phyloP scores from a whole-genome alignment of 257 asterid genomes.

The Hygrophila difformis region DNA sequence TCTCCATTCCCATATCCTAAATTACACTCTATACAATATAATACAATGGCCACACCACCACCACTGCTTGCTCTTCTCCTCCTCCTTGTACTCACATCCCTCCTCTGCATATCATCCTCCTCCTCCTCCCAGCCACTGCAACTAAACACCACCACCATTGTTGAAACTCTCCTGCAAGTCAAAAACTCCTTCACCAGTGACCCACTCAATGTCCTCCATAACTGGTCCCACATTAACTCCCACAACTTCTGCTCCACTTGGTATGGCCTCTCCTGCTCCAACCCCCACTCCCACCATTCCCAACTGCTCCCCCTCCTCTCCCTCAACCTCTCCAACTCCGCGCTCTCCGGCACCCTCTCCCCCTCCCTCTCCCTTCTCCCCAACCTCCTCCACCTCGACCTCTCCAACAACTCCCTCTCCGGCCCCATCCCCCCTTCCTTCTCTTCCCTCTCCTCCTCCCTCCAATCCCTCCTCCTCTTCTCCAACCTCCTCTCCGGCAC shows the following conservation, averaged over 20 bases:
- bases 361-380: constrained; percentile 49
- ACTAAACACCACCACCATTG: not conserved
- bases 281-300: constrained; percentile 18
- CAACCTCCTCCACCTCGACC: constrained; percentile 79
- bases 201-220: constrained; percentile 38
- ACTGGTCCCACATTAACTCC: constrained; percentile 44
- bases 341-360: constrained; percentile 56
- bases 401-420: constrained; percentile 51
- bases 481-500: constrained; percentile 77
- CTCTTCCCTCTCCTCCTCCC: constrained; percentile 43
- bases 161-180: constrained; percentile 42
- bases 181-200: constrained; percentile 38
- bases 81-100: not conserved
- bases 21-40: no score
- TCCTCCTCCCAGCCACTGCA: not conserved
- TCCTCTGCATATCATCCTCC: not conserved
- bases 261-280: constrained; percentile 56
- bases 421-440: constrained; percentile 83
- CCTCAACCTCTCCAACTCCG: constrained; percentile 41
- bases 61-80: no score
- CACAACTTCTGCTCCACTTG: constrained; percentile 45
- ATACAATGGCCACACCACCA: no score
- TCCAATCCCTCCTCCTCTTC: constrained; percentile 60
- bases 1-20: no score
- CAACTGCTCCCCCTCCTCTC: constrained; percentile 25